phyloP scores from a whole-genome alignment of 306 rosid species.

The Luffa aegyptiaca region DNA sequence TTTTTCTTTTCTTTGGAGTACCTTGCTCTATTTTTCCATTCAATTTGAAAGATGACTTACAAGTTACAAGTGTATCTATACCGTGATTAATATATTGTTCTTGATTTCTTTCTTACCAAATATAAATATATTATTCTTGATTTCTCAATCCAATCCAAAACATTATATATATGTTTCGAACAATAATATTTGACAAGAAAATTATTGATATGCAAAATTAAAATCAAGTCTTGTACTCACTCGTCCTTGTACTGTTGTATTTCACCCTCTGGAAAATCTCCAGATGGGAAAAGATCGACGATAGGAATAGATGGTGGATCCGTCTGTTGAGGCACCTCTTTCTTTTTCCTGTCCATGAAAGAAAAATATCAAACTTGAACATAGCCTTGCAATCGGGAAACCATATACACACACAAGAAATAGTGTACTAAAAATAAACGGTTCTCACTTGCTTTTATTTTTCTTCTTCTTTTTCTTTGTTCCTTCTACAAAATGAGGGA shows the following conservation, averaged over 20 bases:
- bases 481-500: slow-evolving; percentile 32
- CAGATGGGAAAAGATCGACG: slow-evolving; percentile 65
- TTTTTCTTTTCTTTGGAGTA: background rate
- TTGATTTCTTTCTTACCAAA: background rate
- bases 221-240: slow-evolving; percentile 36
- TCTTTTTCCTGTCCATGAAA: slow-evolving; percentile 64
- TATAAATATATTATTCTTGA: background rate
- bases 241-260: slow-evolving; percentile 82
- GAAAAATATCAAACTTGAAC: slow-evolving; percentile 12
- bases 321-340: slow-evolving; percentile 31
- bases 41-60: background rate
- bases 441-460: slow-evolving; percentile 84
- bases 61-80: background rate
- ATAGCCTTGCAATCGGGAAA: background rate
- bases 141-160: background rate
- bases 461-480: slow-evolving; percentile 97
- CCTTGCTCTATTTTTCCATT: background rate
- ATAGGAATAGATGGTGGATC: slow-evolving; percentile 70
- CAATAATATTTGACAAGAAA: background rate
- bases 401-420: background rate
- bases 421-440: slow-evolving; percentile 8
- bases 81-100: background rate
- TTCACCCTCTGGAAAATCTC: slow-evolving; percentile 90
- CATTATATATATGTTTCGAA: background rate
- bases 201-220: background rate